Evolutionary conservation across 2,329 filamentous ascomycete species (phyloP).

Genomic region (Acarospora socialis): DNA sequence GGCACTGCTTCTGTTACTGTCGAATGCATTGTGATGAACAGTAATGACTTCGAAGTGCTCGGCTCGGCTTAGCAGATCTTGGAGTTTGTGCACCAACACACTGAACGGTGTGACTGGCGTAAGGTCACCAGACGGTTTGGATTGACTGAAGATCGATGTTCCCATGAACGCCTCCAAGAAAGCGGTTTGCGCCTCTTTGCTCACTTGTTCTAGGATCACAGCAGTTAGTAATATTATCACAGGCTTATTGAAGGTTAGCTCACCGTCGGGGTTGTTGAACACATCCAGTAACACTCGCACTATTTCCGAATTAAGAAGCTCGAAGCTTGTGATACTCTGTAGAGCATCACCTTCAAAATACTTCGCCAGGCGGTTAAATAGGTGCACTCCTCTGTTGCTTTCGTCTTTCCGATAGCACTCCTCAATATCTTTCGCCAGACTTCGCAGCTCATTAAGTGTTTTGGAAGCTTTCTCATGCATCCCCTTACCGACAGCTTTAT

Average conservation of each 20-base stretch:
- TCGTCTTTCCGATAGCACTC: constrained; percentile 45
- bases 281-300: constrained; percentile 71
- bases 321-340: constrained; percentile 89
- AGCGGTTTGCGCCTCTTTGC: constrained; percentile 53
- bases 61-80: constrained; percentile 87
- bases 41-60: constrained; percentile 98
- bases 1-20: constrained; percentile 78
- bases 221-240: no score
- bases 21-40: constrained; percentile 81
- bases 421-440: constrained; percentile 57
- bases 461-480: constrained; percentile 67
- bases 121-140: constrained; percentile 47
- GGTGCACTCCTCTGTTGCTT: constrained; percentile 38
- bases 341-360: constrained; percentile 83
- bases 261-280: constrained; percentile 54
- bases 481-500: constrained; percentile 56
- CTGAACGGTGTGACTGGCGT: constrained; percentile 72
- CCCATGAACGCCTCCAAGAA: constrained; percentile 93
- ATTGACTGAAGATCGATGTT: constrained; percentile 43
- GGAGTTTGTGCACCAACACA: constrained; percentile 80
- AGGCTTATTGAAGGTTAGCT: constrained; percentile 8
- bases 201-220: constrained; percentile 19
- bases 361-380: constrained; percentile 63
- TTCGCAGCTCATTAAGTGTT: constrained; percentile 60
- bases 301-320: constrained; percentile 79